Evolutionary conservation across 139 green algal genomes (phyloP).

Genomic region (Limnomonas spitsbergensis): DNA sequence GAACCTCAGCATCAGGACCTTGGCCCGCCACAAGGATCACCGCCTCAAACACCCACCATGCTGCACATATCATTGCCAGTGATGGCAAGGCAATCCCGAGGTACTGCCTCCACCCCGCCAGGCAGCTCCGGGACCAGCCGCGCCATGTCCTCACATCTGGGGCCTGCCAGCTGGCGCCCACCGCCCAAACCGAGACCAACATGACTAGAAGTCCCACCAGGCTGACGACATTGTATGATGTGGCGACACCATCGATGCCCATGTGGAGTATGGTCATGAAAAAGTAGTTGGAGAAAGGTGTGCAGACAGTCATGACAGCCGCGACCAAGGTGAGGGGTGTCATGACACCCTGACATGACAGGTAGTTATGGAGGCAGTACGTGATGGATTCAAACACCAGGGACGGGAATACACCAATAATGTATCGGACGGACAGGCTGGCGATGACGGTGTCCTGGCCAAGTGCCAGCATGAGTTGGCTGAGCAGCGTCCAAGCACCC

Average conservation of each 20-base stretch:
- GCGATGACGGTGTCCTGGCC: background rate
- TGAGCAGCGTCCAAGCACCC: background rate
- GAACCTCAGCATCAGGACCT: background rate
- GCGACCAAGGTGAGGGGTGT: background rate
- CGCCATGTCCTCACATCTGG: background rate
- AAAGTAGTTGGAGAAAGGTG: background rate
- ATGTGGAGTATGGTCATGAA: background rate
- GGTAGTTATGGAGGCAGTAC: background rate
- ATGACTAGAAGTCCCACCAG: background rate
- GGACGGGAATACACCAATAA: background rate
- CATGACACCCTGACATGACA: background rate
- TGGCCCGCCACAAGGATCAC: background rate
- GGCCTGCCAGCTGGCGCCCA: background rate
- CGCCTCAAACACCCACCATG: background rate
- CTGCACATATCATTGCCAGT: background rate
- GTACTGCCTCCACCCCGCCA: background rate
- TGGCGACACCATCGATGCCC: background rate
- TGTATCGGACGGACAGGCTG: background rate
- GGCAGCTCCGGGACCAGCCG: background rate
- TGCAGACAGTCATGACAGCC: background rate
- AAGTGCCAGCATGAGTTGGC: background rate
- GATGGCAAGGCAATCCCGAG: background rate
- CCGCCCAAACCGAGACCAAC: background rate
- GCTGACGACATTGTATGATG: background rate
- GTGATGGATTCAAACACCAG: background rate